Evolutionary conservation across 1,284 basidiomycete genomes (phyloP).

Genomic region (Cryptococcus sp.): DNA sequence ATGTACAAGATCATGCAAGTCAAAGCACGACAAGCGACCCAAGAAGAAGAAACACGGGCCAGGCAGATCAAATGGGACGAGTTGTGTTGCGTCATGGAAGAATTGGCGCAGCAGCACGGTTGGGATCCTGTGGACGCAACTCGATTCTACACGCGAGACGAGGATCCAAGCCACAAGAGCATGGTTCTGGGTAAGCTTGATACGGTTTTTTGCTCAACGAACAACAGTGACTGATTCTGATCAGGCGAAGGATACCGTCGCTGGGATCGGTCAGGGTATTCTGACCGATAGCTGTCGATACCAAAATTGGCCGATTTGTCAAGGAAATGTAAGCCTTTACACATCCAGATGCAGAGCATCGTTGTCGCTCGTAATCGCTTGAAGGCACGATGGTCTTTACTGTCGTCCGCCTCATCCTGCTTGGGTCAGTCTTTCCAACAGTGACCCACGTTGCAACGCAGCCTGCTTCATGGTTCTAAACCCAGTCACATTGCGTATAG

Average conservation of each 20-base stretch:
- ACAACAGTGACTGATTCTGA: too few species aligned
- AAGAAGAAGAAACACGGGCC: conserved; percentile 9
- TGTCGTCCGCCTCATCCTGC: too few species aligned
- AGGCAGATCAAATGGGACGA: conserved; percentile 19
- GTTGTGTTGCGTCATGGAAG: conserved; percentile 14
- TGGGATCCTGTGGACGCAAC: conserved; percentile 17
- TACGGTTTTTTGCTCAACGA: neutral
- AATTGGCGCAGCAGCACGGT: conserved; percentile 13
- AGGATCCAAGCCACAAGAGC: conserved; percentile 18
- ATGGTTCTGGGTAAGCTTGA: conserved; percentile 9
- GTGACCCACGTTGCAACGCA: too few species aligned
- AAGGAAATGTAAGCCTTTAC: too few species aligned
- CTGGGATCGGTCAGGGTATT: conserved; percentile 1
- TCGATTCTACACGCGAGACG: conserved; percentile 18
- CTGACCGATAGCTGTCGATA: neutral
- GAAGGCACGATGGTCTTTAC: too few species aligned
- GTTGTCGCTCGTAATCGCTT: too few species aligned
- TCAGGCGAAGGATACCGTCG: conserved; percentile 6
- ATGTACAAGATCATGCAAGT: conserved; percentile 19
- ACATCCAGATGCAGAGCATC: too few species aligned
- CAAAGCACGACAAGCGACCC: conserved; percentile 7
- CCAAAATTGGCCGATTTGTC: too few species aligned
- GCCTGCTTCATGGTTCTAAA: too few species aligned
- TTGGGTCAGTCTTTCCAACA: too few species aligned
- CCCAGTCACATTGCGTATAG: too few species aligned